Conservation (phyloP, 192 early-diverging fungal species). For the Backusella parvicylindrica region DNA sequence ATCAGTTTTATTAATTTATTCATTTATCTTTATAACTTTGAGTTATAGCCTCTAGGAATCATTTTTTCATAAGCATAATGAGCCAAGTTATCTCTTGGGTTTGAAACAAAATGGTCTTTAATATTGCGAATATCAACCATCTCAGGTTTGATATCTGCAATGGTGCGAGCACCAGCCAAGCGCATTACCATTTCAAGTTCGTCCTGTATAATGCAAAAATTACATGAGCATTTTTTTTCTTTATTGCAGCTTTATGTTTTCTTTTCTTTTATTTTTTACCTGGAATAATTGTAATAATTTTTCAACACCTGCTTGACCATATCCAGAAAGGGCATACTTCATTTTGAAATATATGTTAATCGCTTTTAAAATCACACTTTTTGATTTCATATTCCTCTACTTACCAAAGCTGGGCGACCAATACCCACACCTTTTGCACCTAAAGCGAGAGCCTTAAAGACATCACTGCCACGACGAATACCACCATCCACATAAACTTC, state of each 20-base stretch:
- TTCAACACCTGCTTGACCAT: slow-evolving; percentile 88
- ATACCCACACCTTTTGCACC: slow-evolving; percentile 91
- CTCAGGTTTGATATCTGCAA: slow-evolving; percentile 61
- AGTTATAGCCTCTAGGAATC: slow-evolving; percentile 16
- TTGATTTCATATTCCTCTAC: background rate
- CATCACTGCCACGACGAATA: slow-evolving; percentile 85
- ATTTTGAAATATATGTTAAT: background rate
- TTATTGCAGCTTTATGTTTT: background rate
- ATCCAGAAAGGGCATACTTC: slow-evolving; percentile 60
- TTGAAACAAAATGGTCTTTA: slow-evolving; percentile 15
- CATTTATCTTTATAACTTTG: slow-evolving; percentile 21
- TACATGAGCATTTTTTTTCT: background rate
- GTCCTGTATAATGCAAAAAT: slow-evolving; percentile 18
- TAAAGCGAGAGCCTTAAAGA: slow-evolving; percentile 94
- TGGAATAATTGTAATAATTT: slow-evolving; percentile 69
- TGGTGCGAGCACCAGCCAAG: slow-evolving; percentile 59
- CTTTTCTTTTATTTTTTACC: slow-evolving; percentile 15
- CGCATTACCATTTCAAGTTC: slow-evolving; percentile 88
- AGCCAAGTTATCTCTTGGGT: slow-evolving; percentile 27
- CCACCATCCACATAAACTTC: slow-evolving; percentile 97
- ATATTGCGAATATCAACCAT: slow-evolving; percentile 41
- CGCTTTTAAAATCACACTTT: background rate
- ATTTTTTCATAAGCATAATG: slow-evolving; percentile 25
- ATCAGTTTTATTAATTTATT: background rate
- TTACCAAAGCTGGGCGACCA: slow-evolving; percentile 67